phyloP scores from a whole-genome alignment of 2,329 filamentous ascomycete species.

The Trichoderma aggressivum region DNA sequence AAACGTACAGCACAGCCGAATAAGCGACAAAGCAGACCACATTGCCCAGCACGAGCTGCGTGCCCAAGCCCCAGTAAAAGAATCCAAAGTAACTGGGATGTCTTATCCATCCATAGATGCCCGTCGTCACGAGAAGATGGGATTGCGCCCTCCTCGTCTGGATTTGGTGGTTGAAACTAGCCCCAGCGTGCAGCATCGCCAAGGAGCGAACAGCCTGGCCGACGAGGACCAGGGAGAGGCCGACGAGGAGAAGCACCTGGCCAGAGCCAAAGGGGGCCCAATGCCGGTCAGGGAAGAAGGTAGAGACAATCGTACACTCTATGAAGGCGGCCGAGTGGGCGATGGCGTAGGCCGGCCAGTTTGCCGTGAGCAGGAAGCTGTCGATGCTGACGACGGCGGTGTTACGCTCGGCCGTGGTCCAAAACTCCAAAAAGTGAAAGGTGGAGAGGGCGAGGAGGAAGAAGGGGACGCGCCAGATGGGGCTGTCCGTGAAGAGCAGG shows the following conservation, averaged over 20 bases:
- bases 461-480: slow-evolving; percentile 61
- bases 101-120: slow-evolving; percentile 71
- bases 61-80: slow-evolving; percentile 97
- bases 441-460: slow-evolving; percentile 67
- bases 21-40: slow-evolving; percentile 73
- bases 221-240: slow-evolving; percentile 59
- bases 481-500: slow-evolving; percentile 39
- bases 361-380: slow-evolving; percentile 79
- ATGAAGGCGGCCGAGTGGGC: slow-evolving; percentile 72
- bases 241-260: slow-evolving; percentile 48
- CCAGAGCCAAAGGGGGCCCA: slow-evolving; percentile 46
- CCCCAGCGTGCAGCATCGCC: slow-evolving; percentile 86
- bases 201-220: slow-evolving; percentile 75
- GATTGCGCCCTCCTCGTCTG: slow-evolving; percentile 64
- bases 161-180: slow-evolving; percentile 87
- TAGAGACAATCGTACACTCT: slow-evolving; percentile 65
- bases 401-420: slow-evolving; percentile 82
- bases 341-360: slow-evolving; percentile 79
- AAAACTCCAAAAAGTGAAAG: slow-evolving; percentile 98
- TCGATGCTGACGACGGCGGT: slow-evolving; percentile 66
- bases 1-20: slow-evolving; percentile 73
- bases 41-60: slow-evolving; percentile 87
- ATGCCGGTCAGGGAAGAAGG: slow-evolving; percentile 50
- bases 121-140: slow-evolving; percentile 78
- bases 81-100: slow-evolving; percentile 98